Evolutionary conservation across 2,329 filamentous ascomycete species (phyloP), one percentile per base, ranked within the genome.

Genomic region (Coniella vitis): DNA sequence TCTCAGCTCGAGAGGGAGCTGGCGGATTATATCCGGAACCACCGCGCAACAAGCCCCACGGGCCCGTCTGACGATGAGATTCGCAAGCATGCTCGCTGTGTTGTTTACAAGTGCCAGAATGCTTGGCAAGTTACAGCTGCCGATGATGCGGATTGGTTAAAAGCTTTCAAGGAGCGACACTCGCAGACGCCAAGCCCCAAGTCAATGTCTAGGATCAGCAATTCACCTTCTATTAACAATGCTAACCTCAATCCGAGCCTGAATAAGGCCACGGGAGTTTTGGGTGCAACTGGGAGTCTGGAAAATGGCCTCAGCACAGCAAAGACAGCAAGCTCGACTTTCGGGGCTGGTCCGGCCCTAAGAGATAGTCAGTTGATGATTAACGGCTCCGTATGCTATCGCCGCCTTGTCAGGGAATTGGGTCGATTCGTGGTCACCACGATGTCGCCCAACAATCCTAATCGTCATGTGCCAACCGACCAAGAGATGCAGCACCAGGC

Each of bases 401-500:
- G 71, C 4, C 71, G 78, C 44, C 62, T 83, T 16, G 73, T 74
- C 0, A 69, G 68, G 35, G 77, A 80, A 49, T 65, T 84, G 22
- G 64, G 61, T 32, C 70, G 78, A 25, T 83, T 71, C 60, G 73
- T 76, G 3, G 66, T 66, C 13, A 67, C 73, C 4, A 70, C 71
- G 20, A 79, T 74, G 70, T 82, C 78, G 4, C 63, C 73, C 1
- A 79, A 82, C 55, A 83, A 83, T 54, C 79, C 78, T 2, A 80
- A 73, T 58, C 67, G 69, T 36, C 79, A 83, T 51, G 65, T 76
- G n/a, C 80, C 74, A 0, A 74, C 71, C 0, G 79, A 83, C 54
- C 71, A 75, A n/a, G 79, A 83, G 57, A 63, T 84, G n/a, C 75
- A 81, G 58, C 75, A 81, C 53, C 80, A 83, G 58, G 78, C 79